These are phyloP conservation scores for Paraphysoderma sedebokerense DNA, from an alignment of 371 early-diverging fungal species.

Conservation along the genomic window DNA sequence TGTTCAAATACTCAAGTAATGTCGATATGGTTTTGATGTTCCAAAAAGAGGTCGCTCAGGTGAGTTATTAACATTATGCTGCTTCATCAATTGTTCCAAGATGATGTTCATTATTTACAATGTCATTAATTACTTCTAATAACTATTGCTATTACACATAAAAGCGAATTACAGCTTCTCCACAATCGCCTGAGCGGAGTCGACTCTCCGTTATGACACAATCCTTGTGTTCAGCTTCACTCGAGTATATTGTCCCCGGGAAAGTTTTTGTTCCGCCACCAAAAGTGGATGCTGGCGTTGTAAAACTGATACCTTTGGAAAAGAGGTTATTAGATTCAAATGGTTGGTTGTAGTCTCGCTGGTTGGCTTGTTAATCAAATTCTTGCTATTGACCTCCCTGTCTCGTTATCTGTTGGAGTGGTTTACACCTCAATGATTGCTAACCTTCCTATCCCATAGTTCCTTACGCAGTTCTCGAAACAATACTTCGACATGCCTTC, in stretches of 20 bases:
- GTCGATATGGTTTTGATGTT: constrained; percentile 70
- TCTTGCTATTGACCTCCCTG: no score
- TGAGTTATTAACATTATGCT: no score
- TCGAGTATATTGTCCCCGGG: constrained; percentile 13
- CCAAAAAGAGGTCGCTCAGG: constrained; percentile 69
- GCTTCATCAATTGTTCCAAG: no score
- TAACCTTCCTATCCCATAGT: no score
- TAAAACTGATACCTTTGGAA: constrained; percentile 22
- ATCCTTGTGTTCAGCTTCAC: constrained; percentile 12
- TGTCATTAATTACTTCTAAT: no score
- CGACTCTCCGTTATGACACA: constrained; percentile 58
- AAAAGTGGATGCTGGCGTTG: constrained; percentile 54
- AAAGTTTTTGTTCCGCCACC: constrained; percentile 54
- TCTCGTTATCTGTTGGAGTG: no score
- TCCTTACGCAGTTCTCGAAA: background rate
- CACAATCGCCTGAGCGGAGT: constrained; percentile 34
- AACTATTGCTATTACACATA: no score
- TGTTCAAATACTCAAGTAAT: constrained; percentile 23
- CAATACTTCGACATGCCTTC: background rate
- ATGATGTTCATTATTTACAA: no score
- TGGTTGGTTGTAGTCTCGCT: no score
- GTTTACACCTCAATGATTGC: no score
- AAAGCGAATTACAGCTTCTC: constrained; percentile 41
- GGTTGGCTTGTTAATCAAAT: no score
- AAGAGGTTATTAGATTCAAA: no score